Percentiles rank a stretch among this genome's conserved stretches.
phyloP scores from a whole-genome alignment of 768 basidiomycete genomes.

The Pluteus cervinus region DNA sequence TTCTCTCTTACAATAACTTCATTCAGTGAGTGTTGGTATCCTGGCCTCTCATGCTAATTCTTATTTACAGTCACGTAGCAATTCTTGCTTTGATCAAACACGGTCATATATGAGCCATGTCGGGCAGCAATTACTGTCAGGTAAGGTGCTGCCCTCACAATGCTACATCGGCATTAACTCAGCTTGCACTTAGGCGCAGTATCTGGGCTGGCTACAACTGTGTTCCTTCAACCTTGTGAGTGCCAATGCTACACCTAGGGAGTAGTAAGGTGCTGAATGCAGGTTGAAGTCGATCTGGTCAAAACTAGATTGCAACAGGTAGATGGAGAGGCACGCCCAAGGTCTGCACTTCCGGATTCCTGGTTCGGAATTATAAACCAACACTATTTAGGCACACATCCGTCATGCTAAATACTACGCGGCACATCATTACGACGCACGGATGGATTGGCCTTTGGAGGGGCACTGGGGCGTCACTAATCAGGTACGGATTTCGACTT shows the following conservation, averaged over 20 bases:
- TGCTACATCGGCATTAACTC: slow-evolving; percentile 1
- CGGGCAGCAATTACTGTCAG: slow-evolving; percentile 59
- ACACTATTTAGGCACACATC: slow-evolving; percentile 27
- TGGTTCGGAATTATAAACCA: not conserved
- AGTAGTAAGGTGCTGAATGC: no score
- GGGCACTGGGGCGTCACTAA: slow-evolving; percentile 76
- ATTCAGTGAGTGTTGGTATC: no score
- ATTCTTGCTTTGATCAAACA: no score
- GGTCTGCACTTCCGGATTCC: slow-evolving; percentile 2
- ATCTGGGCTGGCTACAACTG: slow-evolving; percentile 72
- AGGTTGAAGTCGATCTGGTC: slow-evolving; percentile 88
- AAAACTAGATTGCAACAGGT: slow-evolving; percentile 92
- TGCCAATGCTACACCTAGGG: not conserved
- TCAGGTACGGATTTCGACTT: slow-evolving; percentile 40
- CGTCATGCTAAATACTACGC: slow-evolving; percentile 44
- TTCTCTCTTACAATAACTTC: no score
- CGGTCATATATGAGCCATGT: slow-evolving; percentile 59
- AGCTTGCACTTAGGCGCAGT: slow-evolving; percentile 50
- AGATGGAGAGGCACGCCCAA: slow-evolving; percentile 41
- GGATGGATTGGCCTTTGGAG: slow-evolving; percentile 81
- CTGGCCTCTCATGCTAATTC: no score
- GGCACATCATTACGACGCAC: slow-evolving; percentile 52
- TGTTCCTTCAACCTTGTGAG: slow-evolving; percentile 75
- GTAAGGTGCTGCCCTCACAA: slow-evolving; percentile 22
- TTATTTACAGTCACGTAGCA: no score